Percentiles rank a stretch among this genome's conserved stretches.
phyloP scores from a whole-genome alignment of 331 rosid species.

The Rosa hybrid region DNA sequence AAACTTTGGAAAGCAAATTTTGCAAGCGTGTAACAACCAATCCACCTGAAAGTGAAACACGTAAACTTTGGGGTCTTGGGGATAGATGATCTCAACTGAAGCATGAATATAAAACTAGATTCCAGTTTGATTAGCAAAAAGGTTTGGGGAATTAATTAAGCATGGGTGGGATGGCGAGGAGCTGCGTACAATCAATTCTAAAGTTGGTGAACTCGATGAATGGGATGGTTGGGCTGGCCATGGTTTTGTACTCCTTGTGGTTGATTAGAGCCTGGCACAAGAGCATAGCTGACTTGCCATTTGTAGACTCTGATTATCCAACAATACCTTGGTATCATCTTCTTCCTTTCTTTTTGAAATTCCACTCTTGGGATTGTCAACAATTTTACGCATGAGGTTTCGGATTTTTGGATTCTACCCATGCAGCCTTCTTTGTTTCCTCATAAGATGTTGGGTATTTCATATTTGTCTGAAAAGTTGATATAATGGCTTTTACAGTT shows the following conservation, averaged over 20 bases:
- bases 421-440: no score
- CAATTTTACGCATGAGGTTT: no score
- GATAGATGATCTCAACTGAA: no score
- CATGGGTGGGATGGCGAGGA: slow-evolving; percentile 55
- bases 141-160: background rate
- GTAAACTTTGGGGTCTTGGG: no score
- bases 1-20: no score
- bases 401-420: no score
- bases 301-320: slow-evolving; percentile 50
- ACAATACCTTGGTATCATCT: slow-evolving; percentile 60
- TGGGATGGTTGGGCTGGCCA: slow-evolving; percentile 77
- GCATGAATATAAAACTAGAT: background rate
- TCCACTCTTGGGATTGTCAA: no score
- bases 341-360: background rate
- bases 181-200: slow-evolving; percentile 70
- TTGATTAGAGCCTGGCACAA: slow-evolving; percentile 78
- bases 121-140: background rate
- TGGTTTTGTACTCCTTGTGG: slow-evolving; percentile 69
- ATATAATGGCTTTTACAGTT: no score
- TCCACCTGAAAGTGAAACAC: no score
- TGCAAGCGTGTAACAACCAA: no score
- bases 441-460: no score
- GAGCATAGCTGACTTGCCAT: slow-evolving; percentile 48
- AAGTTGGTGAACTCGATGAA: slow-evolving; percentile 74
- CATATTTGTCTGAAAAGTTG: no score